A percentile compares a stretch with the other conserved stretches of the same genome.
These are phyloP conservation scores for Phytophthora megakarya DNA, from an alignment of 352 stramenopile species.

Conservation along the genomic window DNA sequence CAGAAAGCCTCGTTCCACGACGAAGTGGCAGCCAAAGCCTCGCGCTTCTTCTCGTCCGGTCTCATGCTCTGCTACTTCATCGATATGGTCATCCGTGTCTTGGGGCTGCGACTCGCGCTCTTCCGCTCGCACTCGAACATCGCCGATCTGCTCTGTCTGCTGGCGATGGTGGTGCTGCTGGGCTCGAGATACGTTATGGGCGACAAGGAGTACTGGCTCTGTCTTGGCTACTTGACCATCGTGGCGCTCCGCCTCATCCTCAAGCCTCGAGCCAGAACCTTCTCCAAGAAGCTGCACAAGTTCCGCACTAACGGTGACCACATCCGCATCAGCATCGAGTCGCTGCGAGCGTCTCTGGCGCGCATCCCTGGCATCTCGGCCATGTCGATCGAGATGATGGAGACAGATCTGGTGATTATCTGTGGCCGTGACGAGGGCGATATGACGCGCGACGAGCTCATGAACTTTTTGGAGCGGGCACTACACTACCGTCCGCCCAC, in stretches of 20 bases:
- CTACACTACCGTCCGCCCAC: conserved; percentile 77
- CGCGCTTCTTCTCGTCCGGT: conserved; percentile 73
- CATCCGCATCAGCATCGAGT: conserved; percentile 88
- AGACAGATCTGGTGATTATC: conserved; percentile 88
- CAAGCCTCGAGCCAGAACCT: conserved; percentile 80
- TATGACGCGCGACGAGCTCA: conserved; percentile 87
- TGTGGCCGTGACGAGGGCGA: conserved; percentile 84
- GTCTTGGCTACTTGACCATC: conserved; percentile 69
- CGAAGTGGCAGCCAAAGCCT: conserved; percentile 67
- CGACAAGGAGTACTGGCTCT: conserved; percentile 73
- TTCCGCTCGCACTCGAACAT: conserved; percentile 86
- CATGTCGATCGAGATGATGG: conserved; percentile 89
- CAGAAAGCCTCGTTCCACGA: conserved; percentile 63
- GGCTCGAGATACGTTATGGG: conserved; percentile 56
- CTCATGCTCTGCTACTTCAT: conserved; percentile 86
- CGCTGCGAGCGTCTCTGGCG: conserved; percentile 72
- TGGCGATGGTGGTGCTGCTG: conserved; percentile 65
- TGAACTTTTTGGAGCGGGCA: conserved; percentile 84
- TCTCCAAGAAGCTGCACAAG: conserved; percentile 91
- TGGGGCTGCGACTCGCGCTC: conserved; percentile 74
- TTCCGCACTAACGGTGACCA: conserved; percentile 85
- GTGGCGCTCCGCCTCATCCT: conserved; percentile 79
- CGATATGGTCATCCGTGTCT: conserved; percentile 81
- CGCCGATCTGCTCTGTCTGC: conserved; percentile 71
- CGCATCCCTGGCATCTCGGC: conserved; percentile 84